Evolutionary conservation across 257 asterid genomes (phyloP), one percentile per base, ranked within the genome.

Genomic region (Solanum peruvianum): DNA sequence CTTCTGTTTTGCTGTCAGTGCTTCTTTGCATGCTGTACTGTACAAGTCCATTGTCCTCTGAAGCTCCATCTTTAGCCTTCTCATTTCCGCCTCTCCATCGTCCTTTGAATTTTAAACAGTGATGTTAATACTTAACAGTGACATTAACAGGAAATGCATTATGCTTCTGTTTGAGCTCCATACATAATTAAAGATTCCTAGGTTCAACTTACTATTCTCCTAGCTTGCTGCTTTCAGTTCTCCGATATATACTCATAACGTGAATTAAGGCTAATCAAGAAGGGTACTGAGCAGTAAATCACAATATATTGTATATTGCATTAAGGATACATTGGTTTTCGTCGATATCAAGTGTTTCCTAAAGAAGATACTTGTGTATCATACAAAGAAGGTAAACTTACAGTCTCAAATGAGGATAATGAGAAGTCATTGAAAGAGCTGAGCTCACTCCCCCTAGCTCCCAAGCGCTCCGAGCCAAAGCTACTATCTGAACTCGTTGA

Each of bases 11-110:
- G 95, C 95, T 1, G 94, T 86, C 31, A 90, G 45, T 86, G 97
- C 99, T 88, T 94, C 98, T 86, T 94, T 94, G 88, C 96, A 96
- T 33, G 95, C 99, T 33, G 97, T 91, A 90, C 93, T 96, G 84
- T 95, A 95, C 95, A 96, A 89, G 49, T 94, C 96, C 96, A 96
- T 93, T 33, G 98, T 95, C 88, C 86, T 96, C 89, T 93, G 94
- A 88, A 96, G 76, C 93, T 96, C 98, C 3, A 90, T 87, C 91
- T 96, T 96, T 84, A 96, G 92, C 92, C 98, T 92, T 90, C 93
- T 95, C 99, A 96, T 96, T 86, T 96, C 99, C 23, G 94, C 91
- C 81, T 93, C 98, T 20, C 87, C 93, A 9, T 94, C 98, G 70
- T 96, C 99, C 98, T 96, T 92, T 66, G 81, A 5, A 56, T 60